Conservation (phyloP, 75 land plant genomes). For the Selaginella tamariscina region DNA sequence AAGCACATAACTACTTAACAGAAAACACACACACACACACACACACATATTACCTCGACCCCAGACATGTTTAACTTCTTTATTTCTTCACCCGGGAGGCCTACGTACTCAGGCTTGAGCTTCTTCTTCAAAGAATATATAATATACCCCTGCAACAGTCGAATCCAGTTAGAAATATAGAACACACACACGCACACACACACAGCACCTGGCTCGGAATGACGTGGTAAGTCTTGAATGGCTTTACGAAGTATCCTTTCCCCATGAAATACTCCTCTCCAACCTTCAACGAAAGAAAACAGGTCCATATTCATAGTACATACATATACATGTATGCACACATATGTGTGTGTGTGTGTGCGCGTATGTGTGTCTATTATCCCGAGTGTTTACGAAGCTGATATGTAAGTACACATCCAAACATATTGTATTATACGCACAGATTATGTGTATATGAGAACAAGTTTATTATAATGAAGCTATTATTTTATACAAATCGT, state of each 20-base stretch:
- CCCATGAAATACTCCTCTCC: slow-evolving; percentile 74
- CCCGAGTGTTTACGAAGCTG: too few species aligned
- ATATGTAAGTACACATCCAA: too few species aligned
- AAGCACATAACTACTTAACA: background rate
- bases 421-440: too few species aligned
- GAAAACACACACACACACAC: too few species aligned
- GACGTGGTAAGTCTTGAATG: slow-evolving; percentile 84
- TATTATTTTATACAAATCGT: too few species aligned
- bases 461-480: too few species aligned
- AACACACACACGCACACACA: background rate
- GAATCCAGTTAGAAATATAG: background rate
- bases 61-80: slow-evolving; percentile 69
- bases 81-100: slow-evolving; percentile 65
- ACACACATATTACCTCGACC: slow-evolving; percentile 57
- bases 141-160: slow-evolving; percentile 60
- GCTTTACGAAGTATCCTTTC: slow-evolving; percentile 54
- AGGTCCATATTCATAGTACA: too few species aligned
- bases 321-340: too few species aligned
- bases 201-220: slow-evolving; percentile 72
- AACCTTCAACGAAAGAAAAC: slow-evolving; percentile 14
- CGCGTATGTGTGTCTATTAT: too few species aligned
- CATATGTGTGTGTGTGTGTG: too few species aligned
- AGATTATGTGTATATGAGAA: too few species aligned
- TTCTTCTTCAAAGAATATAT: slow-evolving; percentile 83
- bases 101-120: slow-evolving; percentile 76